Conservation (phyloP, 2,329 filamentous ascomycete genomes). For the Stachybotrys chlorohalonatus region DNA sequence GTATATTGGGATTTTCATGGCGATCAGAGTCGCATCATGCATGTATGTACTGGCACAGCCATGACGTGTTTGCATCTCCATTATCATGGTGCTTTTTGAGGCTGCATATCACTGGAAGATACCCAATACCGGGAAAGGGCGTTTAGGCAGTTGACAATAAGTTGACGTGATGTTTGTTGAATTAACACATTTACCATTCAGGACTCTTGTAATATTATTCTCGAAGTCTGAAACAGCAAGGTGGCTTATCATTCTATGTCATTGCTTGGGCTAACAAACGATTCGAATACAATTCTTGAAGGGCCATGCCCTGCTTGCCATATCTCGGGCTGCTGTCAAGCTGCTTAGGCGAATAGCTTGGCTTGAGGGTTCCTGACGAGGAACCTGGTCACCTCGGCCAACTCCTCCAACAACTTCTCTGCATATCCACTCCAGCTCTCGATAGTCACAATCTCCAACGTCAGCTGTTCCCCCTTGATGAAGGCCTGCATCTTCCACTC, state of each 20-base stretch:
- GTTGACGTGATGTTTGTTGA: neutral
- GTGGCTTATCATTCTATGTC: neutral
- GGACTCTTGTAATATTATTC: too few species aligned
- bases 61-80: neutral
- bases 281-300: too few species aligned
- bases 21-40: neutral
- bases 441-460: constrained; percentile 52
- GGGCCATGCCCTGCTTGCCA: too few species aligned
- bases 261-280: neutral
- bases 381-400: constrained; percentile 23
- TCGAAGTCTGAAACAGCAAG: too few species aligned
- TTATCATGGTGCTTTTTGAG: neutral
- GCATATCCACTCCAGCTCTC: constrained; percentile 45
- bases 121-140: neutral
- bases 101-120: neutral
- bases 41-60: neutral
- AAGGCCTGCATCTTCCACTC: constrained; percentile 56
- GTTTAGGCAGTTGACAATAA: neutral
- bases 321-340: neutral
- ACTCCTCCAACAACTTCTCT: constrained; percentile 37
- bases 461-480: constrained; percentile 39
- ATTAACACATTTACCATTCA: neutral
- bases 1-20: neutral
- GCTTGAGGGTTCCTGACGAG: constrained; percentile 5
- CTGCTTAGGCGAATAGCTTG: constrained; percentile 6